Conservation (phyloP, 2,329 filamentous ascomycete genomes). For the Aspergillus oerlinghausenensis region DNA sequence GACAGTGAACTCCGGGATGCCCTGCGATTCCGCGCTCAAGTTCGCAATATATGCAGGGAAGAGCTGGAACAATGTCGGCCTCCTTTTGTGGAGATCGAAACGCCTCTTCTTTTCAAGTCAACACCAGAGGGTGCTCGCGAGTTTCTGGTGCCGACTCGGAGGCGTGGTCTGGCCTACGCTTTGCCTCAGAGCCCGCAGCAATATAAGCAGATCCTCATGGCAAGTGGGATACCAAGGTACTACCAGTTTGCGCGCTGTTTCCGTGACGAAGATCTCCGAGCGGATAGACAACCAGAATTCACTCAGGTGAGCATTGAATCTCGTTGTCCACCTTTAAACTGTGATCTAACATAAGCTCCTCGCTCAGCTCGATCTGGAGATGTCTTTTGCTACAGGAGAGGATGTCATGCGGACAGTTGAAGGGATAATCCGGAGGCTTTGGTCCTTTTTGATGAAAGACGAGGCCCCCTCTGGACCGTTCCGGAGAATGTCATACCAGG, state of each 20-base stretch:
- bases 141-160: constrained; percentile 85
- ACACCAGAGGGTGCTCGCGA: constrained; percentile 93
- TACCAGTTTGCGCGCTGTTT: constrained; percentile 94
- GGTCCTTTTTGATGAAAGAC: constrained; percentile 46
- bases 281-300: constrained; percentile 94
- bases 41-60: constrained; percentile 51
- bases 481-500: constrained; percentile 62
- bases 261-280: constrained; percentile 86
- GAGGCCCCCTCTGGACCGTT: constrained; percentile 48
- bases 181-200: constrained; percentile 95
- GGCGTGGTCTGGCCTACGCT: constrained; percentile 74
- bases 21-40: constrained; percentile 63
- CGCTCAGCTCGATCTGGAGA: constrained; percentile 78
- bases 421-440: constrained; percentile 52
- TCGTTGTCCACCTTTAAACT: neutral
- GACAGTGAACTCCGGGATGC: constrained; percentile 62
- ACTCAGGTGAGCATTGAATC: constrained; percentile 61
- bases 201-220: constrained; percentile 98
- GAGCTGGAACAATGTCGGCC: constrained; percentile 52
- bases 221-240: constrained; percentile 74
- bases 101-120: constrained; percentile 92
- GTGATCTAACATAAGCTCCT: neutral
- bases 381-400: constrained; percentile 72
- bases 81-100: constrained; percentile 75
- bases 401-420: constrained; percentile 62